Base-by-base conservation (phyloP, 179 eudicot species). In the Beta corolliflora region DNA sequence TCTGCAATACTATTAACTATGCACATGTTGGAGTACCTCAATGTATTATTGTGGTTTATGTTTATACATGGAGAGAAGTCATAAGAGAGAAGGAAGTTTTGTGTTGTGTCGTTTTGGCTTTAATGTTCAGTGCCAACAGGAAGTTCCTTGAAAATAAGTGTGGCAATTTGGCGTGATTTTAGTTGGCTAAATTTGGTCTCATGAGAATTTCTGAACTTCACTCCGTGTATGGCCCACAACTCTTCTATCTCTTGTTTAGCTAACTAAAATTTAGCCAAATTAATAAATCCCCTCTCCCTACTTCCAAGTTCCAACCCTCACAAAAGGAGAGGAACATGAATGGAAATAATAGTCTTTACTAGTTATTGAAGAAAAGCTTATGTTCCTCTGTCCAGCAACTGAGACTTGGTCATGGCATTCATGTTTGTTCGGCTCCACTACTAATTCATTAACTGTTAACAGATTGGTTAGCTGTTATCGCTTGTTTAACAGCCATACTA, bases 391-490 rank as follows among this genome's bases (percentile, higher is more conserved):
- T 29, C 53, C 23, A 19, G 11, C 29, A 6, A 21, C 9, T 18
- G 7, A 12, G 29, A 21, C 16, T 9, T 61, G 9, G 5, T 19
- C 66, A 61, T 44, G 23, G 41, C 69, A 45, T 66, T 9, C 52
- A 45, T 10, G 23, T 44, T 81, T 60, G 21, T 63, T 14, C 58
- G 16, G 68, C 12, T 23, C 36, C 54, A 80, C 25, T 23, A 18
- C 82, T 82, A 80, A 75, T 18, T 44, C 48, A 5, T 9, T 48
- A 72, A 54, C 71, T 66, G 75, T 72, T 75, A 71, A 80, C 97
- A 96, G 99, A 96, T 82, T 90, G 93, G 91, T 87, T 88, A 63
- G 94, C 98, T 50, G 88, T 93, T 81, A 75, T 89, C 11, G 88
- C 88, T 25, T 96, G 97, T 78, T 85, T 86, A 77, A 67, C 85